Percentiles rank a stretch among this genome's conserved stretches.
Conservation (phyloP, 345 rosid genomes). For the Rhizophora mangle region DNA sequence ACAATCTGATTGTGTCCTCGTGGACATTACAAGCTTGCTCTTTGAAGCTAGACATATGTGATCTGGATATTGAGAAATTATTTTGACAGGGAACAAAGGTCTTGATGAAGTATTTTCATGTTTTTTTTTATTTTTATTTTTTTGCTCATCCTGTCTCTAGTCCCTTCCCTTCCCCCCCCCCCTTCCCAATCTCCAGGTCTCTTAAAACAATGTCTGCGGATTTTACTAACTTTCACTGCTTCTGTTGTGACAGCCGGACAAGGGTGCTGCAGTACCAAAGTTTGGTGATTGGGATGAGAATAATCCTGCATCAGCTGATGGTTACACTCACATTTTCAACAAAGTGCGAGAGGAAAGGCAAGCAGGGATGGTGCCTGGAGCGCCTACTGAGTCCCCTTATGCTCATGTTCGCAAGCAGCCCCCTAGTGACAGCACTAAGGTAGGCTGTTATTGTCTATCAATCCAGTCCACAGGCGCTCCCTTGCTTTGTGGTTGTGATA, state of each 20-base stretch:
- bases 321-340: conserved; percentile 32
- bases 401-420: conserved; percentile 16
- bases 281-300: conserved; percentile 44
- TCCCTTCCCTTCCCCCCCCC: no score
- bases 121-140: no score
- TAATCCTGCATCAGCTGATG: conserved; percentile 34
- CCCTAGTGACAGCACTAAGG: conserved; percentile 36
- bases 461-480: background rate
- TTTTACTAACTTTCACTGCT: background rate
- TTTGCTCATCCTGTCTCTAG: background rate
- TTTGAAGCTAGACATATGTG: no score
- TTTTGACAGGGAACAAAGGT: no score
- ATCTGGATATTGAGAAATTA: no score
- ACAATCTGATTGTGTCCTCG: no score
- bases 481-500: background rate
- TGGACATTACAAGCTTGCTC: no score
- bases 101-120: no score
- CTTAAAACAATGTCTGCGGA: background rate
- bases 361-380: conserved; percentile 21
- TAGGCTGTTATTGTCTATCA: conserved; percentile 23
- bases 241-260: conserved; percentile 23
- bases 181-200: background rate
- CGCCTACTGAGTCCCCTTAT: conserved; percentile 41
- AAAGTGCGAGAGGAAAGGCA: conserved; percentile 33
- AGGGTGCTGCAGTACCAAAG: conserved; percentile 29